Conservation (phyloP, 2,329 filamentous ascomycete genomes). For the Helotiales sp. region DNA sequence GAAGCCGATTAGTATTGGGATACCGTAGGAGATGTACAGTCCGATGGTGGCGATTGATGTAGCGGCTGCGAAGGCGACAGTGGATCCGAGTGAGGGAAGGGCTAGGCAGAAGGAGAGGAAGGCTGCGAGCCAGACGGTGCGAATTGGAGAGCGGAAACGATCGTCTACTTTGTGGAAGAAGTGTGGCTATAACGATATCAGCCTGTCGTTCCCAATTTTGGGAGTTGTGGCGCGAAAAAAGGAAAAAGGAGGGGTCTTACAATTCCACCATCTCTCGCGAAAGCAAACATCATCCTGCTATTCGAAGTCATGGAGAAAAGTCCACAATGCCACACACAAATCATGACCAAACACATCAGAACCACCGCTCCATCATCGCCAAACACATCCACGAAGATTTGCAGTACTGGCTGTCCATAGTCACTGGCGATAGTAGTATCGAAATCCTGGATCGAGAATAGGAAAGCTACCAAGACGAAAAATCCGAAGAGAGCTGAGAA, state of each 20-base stretch:
- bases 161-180: constrained; percentile 56
- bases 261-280: constrained; percentile 55
- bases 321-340: constrained; percentile 62
- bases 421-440: constrained; percentile 44
- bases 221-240: not conserved
- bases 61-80: constrained; percentile 56
- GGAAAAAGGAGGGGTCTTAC: constrained; percentile 24
- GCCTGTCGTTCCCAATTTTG: not conserved
- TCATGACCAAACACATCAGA: constrained; percentile 54
- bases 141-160: constrained; percentile 49
- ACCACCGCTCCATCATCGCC: constrained; percentile 55
- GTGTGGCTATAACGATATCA: constrained; percentile 35
- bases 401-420: constrained; percentile 55
- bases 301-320: constrained; percentile 59
- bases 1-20: constrained; percentile 55
- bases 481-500: constrained; percentile 59
- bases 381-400: constrained; percentile 58
- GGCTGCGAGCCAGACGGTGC: constrained; percentile 57
- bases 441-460: constrained; percentile 61
- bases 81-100: constrained; percentile 53
- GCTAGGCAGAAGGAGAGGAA: constrained; percentile 54
- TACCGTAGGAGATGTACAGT: constrained; percentile 57
- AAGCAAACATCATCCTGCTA: constrained; percentile 60
- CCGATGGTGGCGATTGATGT: constrained; percentile 60
- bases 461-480: constrained; percentile 55